phyloP scores from a whole-genome alignment of 2,329 filamentous ascomycete genomes.

The Stachybotrys echinatus region DNA sequence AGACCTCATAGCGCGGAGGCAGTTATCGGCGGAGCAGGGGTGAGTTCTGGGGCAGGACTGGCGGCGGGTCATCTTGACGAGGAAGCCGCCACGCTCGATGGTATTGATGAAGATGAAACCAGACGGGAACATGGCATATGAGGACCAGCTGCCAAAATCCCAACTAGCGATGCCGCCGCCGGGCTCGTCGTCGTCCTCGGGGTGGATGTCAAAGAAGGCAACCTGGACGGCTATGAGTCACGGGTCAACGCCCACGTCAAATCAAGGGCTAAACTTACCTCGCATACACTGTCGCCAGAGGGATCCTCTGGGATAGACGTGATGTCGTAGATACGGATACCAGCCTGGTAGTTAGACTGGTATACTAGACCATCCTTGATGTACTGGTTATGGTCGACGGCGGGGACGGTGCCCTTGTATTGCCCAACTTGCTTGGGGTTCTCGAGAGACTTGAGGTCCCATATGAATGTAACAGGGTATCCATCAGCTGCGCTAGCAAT shows the following conservation, averaged over 20 bases:
- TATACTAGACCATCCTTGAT: slow-evolving; percentile 32
- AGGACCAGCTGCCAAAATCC: background rate
- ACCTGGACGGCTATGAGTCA: no score
- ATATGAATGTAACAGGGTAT: slow-evolving; percentile 36
- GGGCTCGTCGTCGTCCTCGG: slow-evolving; percentile 32
- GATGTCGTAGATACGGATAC: slow-evolving; percentile 31
- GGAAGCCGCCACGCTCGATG: slow-evolving; percentile 1
- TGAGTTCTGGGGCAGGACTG: background rate
- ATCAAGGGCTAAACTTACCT: no score
- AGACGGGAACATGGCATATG: background rate
- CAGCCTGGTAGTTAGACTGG: slow-evolving; percentile 41
- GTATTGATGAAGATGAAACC: slow-evolving; percentile 2
- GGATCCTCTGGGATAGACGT: slow-evolving; percentile 26
- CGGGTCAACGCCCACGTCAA: no score
- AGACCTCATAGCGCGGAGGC: slow-evolving; percentile 1
- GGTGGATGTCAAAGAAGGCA: slow-evolving; percentile 41
- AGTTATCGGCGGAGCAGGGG: slow-evolving; percentile 1
- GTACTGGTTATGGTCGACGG: slow-evolving; percentile 43
- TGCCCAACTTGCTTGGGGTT: slow-evolving; percentile 30
- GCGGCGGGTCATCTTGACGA: background rate
- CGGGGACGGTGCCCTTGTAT: slow-evolving; percentile 29
- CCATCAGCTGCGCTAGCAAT: slow-evolving; percentile 13
- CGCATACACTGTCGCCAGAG: slow-evolving; percentile 31
- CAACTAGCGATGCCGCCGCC: background rate
- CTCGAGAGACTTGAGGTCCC: slow-evolving; percentile 35